Evolutionary conservation across 2,329 filamentous ascomycete species (phyloP), one percentile per base, ranked within the genome.

Genomic region (Xylariaceae sp.): DNA sequence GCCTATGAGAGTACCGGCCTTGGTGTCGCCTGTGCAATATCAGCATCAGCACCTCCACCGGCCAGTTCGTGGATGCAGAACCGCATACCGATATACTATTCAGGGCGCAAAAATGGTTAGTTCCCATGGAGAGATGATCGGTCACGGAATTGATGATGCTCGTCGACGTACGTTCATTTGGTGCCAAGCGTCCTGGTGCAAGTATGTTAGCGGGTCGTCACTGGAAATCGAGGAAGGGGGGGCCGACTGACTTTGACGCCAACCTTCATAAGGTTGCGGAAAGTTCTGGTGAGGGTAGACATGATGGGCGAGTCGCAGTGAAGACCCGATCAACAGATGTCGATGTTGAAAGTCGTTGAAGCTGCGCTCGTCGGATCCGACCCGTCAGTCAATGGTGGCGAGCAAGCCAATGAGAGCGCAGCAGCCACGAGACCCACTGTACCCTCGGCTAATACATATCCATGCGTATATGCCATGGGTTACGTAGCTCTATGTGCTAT

Each of bases 211-310:
- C 64, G 54, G 19, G 56, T 43, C 64, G 55, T 56, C 39, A 34
- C 63, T 40, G 19, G 30, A 39, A 12, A 29, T 37, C 43, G 12
- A 27, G 27, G 7, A 27, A 6, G 11, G 32, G 44, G 27, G n/a
- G 43, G 32, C 50, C 4, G 11, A 57, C 74, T 61, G 74, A 91
- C 91, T 86, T 91, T 95, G 69, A 96, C 69, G 53, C 94, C 94
- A 71, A 95, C 84, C 76, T 84, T 86, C 78, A 90, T 86, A 70
- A 96, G 72, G 73, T 96, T 95, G 73, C 85, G 81, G 69, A 96
- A 74, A 30, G 92, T 96, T 75, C 94, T 87, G 63, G 85, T 74
- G 67, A 96, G 77, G 58, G 90, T 96, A 79, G 94, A 97, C 94
- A 99, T 99, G 72, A 72, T 73, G 68, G 71, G 71, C 70, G 71